phyloP scores from a whole-genome alignment of 768 basidiomycete species.

The Boletus sensibilis region DNA sequence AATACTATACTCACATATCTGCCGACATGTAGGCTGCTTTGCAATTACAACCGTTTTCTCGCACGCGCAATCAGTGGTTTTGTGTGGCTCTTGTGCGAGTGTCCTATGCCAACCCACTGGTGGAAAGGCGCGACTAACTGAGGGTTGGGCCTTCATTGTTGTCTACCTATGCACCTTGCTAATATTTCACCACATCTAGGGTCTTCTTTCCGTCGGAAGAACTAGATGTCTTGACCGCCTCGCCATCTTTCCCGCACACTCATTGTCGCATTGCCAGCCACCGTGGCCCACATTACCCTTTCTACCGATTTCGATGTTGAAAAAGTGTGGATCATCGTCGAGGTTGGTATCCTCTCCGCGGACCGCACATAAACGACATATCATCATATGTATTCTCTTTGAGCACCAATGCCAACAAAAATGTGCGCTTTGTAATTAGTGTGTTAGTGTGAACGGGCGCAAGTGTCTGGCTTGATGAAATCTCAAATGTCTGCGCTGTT shows the following conservation, averaged over 20 bases:
- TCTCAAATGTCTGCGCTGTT: not conserved
- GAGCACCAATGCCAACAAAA: not conserved
- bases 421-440: not conserved
- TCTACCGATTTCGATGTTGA: slow-evolving; percentile 1
- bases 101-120: slow-evolving; percentile 98
- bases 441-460: not conserved
- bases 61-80: slow-evolving; percentile 96
- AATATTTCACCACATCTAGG: slow-evolving; percentile 47
- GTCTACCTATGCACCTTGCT: slow-evolving; percentile 2
- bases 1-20: not conserved
- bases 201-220: slow-evolving; percentile 97
- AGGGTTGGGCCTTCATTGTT: slow-evolving; percentile 61
- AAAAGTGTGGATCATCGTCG: slow-evolving; percentile 15
- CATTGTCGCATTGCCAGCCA: slow-evolving; percentile 4
- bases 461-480: not conserved
- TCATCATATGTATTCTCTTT: slow-evolving; percentile 11
- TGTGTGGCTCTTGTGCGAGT: slow-evolving; percentile 89
- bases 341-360: slow-evolving; percentile 10
- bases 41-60: slow-evolving; percentile 98
- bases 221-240: slow-evolving; percentile 41
- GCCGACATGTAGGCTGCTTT: slow-evolving; percentile 72
- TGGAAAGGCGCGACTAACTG: slow-evolving; percentile 96
- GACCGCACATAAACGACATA: slow-evolving; percentile 3
- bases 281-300: not conserved
- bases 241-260: not conserved